Conservation (phyloP, 1,284 basidiomycete species). For the Kalmanozyma brasiliensis region DNA sequence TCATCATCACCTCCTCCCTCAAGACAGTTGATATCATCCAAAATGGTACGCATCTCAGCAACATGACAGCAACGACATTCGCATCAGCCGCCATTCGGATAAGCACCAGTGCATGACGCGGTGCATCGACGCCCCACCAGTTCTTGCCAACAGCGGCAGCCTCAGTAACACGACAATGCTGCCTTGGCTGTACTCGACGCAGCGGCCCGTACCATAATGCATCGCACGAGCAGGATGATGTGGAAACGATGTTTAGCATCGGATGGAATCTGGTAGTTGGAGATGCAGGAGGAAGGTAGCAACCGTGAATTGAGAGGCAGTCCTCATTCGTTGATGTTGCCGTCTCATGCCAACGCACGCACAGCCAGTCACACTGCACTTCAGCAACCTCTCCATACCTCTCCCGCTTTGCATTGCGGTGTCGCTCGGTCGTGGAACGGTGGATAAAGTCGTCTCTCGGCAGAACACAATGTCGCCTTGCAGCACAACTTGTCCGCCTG, state of each 20-base stretch:
- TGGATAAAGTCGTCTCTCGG: constrained; percentile 12
- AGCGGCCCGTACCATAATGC: constrained; percentile 12
- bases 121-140: constrained; percentile 10
- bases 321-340: background rate
- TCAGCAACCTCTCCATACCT: constrained; percentile 11
- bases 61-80: constrained; percentile 7
- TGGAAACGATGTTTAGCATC: background rate
- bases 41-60: constrained; percentile 56
- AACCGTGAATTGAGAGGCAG: constrained; percentile 3
- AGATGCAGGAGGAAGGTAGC: constrained; percentile 20
- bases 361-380: constrained; percentile 18
- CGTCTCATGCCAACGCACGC: background rate
- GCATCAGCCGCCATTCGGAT: constrained; percentile 7
- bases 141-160: constrained; percentile 21
- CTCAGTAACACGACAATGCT: constrained; percentile 27
- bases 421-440: constrained; percentile 24
- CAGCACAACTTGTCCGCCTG: constrained; percentile 13
- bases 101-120: constrained; percentile 25
- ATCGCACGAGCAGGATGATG: constrained; percentile 14
- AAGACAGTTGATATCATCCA: constrained; percentile 49
- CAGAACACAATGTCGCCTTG: constrained; percentile 46
- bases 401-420: constrained; percentile 34
- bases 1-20: constrained; percentile 39
- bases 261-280: constrained; percentile 3
- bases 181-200: constrained; percentile 27